Base-by-base conservation (phyloP, 371 early-diverging fungal genomes). In the Choanephora cucurbitarum region DNA sequence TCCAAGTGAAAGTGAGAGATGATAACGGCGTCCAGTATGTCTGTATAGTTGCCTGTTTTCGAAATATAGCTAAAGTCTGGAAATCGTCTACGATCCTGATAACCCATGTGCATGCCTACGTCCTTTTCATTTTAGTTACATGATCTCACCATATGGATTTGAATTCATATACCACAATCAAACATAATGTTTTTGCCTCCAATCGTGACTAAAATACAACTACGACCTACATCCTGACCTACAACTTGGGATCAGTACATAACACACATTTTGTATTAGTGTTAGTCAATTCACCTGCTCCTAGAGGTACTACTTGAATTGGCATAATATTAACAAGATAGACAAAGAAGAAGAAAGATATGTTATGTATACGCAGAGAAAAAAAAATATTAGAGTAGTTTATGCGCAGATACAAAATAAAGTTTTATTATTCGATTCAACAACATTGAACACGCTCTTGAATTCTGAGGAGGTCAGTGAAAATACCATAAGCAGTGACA, bases 51-150 rank as follows among this genome's bases (percentile, higher is more conserved):
- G 33, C 89, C 89, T 5, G 89, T 81, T 56, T 85, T 87, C 39
- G 95, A 91, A 9, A 99, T 89, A 71, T 91, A 95, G 40, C 88
- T 85, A 61, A 99, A 99, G 75, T 99, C 99, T 6, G 99, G 99
- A 65, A 96, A 99, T 46, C 96, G 86, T 49, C 99, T 83, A 37
- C 83, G 83, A 71, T 99, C 99, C 50, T 86, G 88, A 77, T 93
- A 98, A 5, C 99, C 99, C 96, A 98, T 98, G 77, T 99, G 98
- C 89, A 93, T 91, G 13, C 98, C 79, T 75, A 15, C 31, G n/a
- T n/a, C n/a, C n/a, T n/a, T n/a, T n/a, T n/a, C n/a, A n/a, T n/a
- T n/a, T n/a, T n/a, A n/a, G n/a, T n/a, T n/a, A n/a, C n/a, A n/a
- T n/a, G n/a, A n/a, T n/a, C n/a, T n/a, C n/a, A n/a, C n/a, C n/a